Conservation (phyloP, 306 rosid genomes). For the Inga oerstediana region DNA sequence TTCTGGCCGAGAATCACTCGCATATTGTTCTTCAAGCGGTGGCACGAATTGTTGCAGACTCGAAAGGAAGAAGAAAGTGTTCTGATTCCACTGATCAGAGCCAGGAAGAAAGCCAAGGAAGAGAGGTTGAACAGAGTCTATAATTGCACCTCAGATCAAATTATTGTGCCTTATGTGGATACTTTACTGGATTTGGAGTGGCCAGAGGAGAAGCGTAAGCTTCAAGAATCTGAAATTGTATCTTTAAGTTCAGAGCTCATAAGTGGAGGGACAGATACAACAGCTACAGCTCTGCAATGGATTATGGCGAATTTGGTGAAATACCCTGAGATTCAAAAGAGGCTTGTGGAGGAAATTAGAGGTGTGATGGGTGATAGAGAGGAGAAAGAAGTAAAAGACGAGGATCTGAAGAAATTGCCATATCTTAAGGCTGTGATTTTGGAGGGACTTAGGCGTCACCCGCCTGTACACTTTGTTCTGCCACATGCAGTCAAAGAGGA, state of each 20-base stretch:
- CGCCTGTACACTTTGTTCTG: background rate
- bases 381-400: background rate
- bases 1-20: background rate
- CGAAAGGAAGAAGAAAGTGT: background rate
- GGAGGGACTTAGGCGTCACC: background rate
- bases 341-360: background rate
- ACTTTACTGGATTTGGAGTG: conserved; percentile 2
- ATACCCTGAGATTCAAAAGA: background rate
- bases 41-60: background rate
- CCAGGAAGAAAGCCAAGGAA: conserved; percentile 2
- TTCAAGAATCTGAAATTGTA: background rate
- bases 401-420: background rate
- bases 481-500: background rate
- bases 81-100: background rate
- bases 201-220: background rate
- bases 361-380: background rate
- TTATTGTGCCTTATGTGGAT: background rate
- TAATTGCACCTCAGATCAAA: background rate
- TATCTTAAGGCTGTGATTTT: background rate
- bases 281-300: background rate
- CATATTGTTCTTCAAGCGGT: background rate
- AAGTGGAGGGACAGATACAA: background rate
- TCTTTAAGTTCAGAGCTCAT: background rate
- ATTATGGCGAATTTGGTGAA: background rate
- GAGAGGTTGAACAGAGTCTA: background rate